Percentiles rank a stretch among this genome's conserved stretches.
These are phyloP conservation scores for Drechslerella dactyloides DNA, from an alignment of 2,329 filamentous ascomycete genomes.

Conservation along the genomic window DNA sequence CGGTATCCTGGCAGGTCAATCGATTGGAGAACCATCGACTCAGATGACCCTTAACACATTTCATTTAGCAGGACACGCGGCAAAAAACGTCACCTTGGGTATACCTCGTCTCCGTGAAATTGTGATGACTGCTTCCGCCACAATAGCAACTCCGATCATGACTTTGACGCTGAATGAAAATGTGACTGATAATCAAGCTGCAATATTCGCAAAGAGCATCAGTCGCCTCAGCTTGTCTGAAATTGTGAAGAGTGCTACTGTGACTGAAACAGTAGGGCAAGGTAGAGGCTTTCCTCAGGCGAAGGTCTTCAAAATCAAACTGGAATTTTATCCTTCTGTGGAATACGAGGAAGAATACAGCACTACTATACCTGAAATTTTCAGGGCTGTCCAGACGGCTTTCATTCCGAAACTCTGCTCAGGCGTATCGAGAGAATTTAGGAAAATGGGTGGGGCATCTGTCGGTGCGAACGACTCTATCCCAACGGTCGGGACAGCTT, in stretches of 20 bases:
- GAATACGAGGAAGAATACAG: slow-evolving; percentile 89
- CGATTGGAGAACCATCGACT: slow-evolving; percentile 93
- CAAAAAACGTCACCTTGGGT: slow-evolving; percentile 98
- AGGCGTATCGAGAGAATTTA: slow-evolving; percentile 76
- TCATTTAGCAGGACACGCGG: slow-evolving; percentile 96
- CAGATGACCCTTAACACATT: slow-evolving; percentile 99
- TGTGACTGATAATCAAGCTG: slow-evolving; percentile 70
- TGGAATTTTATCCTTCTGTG: slow-evolving; percentile 81
- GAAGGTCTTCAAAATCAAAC: slow-evolving; percentile 81
- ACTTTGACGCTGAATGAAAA: slow-evolving; percentile 78
- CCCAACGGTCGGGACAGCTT: slow-evolving; percentile 72
- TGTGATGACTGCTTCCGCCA: slow-evolving; percentile 90
- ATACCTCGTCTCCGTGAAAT: slow-evolving; percentile 97
- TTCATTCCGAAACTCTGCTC: slow-evolving; percentile 75
- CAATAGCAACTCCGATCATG: slow-evolving; percentile 91
- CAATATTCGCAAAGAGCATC: slow-evolving; percentile 88
- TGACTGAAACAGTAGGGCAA: slow-evolving; percentile 78
- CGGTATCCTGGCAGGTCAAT: slow-evolving; percentile 94
- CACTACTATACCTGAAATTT: slow-evolving; percentile 77
- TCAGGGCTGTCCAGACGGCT: slow-evolving; percentile 77
- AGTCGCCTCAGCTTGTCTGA: slow-evolving; percentile 83
- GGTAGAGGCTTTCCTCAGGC: slow-evolving; percentile 73
- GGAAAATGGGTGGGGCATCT: slow-evolving; percentile 72
- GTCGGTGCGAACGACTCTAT: slow-evolving; percentile 70
- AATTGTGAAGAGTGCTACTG: slow-evolving; percentile 78